Conservation (phyloP, 225 moss, liverwort and hornwort genomes). For the Marchantia polymorpha region DNA sequence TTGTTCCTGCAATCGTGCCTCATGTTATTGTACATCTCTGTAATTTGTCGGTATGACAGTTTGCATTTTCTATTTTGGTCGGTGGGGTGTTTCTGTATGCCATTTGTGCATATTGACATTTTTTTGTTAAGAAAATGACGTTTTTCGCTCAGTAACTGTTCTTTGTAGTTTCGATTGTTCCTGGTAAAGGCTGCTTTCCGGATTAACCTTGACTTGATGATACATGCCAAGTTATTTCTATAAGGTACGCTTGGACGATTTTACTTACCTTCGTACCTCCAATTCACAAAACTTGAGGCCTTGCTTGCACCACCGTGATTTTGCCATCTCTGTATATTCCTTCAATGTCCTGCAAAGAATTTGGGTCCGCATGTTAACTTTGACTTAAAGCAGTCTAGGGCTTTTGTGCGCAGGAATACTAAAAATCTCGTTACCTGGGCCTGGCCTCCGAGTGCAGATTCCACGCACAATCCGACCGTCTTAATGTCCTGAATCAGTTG, state of each 20-base stretch:
- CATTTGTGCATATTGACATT: too few relatives aligned
- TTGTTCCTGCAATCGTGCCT: too few relatives aligned
- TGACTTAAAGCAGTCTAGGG: background rate
- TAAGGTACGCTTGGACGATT: background rate
- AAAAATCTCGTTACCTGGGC: constrained; percentile 20
- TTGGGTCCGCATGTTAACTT: background rate
- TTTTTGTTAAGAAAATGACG: too few relatives aligned
- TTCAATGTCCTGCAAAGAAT: constrained; percentile 29
- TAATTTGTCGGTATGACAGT: too few relatives aligned
- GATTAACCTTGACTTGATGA: too few relatives aligned
- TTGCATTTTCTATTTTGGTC: too few relatives aligned
- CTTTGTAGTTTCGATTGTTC: too few relatives aligned
- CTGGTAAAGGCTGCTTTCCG: too few relatives aligned
- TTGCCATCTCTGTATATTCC: constrained; percentile 24
- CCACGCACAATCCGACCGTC: constrained; percentile 30
- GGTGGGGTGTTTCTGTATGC: too few relatives aligned
- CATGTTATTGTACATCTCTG: too few relatives aligned
- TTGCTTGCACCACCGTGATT: constrained; percentile 30
- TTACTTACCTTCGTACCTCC: background rate
- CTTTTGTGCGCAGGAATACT: background rate
- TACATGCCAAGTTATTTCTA: too few relatives aligned
- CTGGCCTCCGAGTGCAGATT: constrained; percentile 26
- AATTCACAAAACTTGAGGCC: constrained; percentile 27
- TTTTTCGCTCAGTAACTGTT: too few relatives aligned
- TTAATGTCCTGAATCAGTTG: constrained; percentile 19